Evolutionary conservation across 192 early-diverging fungal genomes (phyloP), one percentile per base, ranked within the genome.

Genomic region (Kappamyces sp.): DNA sequence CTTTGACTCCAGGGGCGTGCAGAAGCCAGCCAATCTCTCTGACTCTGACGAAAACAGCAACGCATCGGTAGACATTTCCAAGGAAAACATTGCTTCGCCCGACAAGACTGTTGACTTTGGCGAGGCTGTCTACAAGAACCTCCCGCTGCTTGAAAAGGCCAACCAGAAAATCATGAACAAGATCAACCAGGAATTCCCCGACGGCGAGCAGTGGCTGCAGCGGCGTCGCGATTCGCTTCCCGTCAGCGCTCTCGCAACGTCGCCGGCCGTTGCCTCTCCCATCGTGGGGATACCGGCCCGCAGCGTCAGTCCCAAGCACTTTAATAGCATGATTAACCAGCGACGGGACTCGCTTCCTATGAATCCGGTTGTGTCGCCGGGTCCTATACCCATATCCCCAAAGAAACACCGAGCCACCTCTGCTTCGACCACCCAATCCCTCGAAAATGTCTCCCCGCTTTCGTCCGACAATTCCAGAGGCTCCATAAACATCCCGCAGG

Each of bases 81-180:
- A 63, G 30, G 54, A 22, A 47, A 52, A 49, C n/a, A 49, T 34
- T n/a, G 35, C 53, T 2, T 40, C 33, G 30, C 50, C 50, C 5
- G 47, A 38, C 6, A 36, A 49, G 5, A 38, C 22, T 3, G 34
- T 72, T 5, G 73, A 91, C 60, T 97, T 97, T 77, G 94, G 94
- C 30, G 84, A 90, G 7, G 91, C 93, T 68, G 85, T 83, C 4
- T 96, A 88, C 75, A 94, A 93, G 52, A 97, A 97, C 66, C 57
- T 97, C 42, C 86, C 85, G 1, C 73, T 84, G 14, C 76, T 97
- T 1, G 94, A 92, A 55, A 88, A 91, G 50, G 93, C 91, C 9
- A 97, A 97, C 64, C 83, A 87, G 57, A 84, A 91, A 54, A 75
- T 90, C 38, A 86, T 97, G 29, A 64, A 81, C 32, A 91, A 87